Conservation (phyloP, 179 eudicot species). For the Nepenthes alata region DNA sequence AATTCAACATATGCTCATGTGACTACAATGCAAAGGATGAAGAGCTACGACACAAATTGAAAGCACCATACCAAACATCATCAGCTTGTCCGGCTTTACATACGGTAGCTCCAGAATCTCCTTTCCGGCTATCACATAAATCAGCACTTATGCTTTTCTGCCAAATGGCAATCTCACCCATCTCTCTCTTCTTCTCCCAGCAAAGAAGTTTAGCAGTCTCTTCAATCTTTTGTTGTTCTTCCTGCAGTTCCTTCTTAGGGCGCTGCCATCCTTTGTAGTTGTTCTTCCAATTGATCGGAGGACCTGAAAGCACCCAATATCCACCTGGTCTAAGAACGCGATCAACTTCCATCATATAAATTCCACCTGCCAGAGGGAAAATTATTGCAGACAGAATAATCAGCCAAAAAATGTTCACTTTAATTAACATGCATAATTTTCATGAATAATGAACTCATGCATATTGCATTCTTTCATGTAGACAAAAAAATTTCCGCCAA, state of each 20-base stretch:
- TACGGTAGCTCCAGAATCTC: constrained; percentile 28
- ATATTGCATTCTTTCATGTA: not conserved
- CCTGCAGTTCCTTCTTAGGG: constrained; percentile 54
- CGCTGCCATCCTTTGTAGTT: constrained; percentile 62
- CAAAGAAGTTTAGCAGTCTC: constrained; percentile 61
- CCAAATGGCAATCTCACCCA: constrained; percentile 72
- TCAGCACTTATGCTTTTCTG: constrained; percentile 38
- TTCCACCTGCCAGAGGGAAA: constrained; percentile 37
- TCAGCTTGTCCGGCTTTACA: constrained; percentile 42
- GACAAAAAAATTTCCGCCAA: not conserved
- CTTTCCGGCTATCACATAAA: constrained; percentile 32
- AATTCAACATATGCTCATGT: not conserved
- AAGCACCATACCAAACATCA: constrained; percentile 52
- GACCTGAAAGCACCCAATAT: constrained; percentile 80
- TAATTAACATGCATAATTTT: not conserved
- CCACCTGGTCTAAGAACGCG: constrained; percentile 82
- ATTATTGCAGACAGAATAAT: not conserved
- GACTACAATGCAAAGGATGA: not conserved
- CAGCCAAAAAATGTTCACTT: not conserved
- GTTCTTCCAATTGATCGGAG: constrained; percentile 67
- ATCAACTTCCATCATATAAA: constrained; percentile 76
- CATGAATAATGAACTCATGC: not conserved
- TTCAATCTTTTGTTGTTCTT: constrained; percentile 58
- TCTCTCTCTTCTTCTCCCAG: constrained; percentile 68
- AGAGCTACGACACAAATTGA: not conserved